Base-by-base conservation (phyloP, 805 yeast species). In the Candida pini region DNA sequence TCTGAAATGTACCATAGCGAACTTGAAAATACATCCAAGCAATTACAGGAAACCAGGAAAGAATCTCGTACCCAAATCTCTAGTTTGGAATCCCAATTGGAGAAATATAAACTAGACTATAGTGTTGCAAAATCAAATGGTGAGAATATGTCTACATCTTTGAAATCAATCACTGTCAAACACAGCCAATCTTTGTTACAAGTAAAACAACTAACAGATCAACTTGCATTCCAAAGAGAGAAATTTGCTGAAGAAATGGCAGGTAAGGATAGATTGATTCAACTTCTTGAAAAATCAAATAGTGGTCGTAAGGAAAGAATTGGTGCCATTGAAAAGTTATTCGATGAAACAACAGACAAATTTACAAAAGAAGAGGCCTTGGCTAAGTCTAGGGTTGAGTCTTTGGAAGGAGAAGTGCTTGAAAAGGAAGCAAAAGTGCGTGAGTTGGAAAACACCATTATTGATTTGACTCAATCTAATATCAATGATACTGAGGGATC, bases 241-340 rank as follows among this genome's bases (percentile, higher is more conserved):
- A 72, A 68, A 24, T 76, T 75, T 47, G 44, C 69, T 14, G 68
- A 69, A 21, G 88, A 81, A 49, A 69, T 78, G 58, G 54, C 73
- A 2, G 58, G 74, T 29, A 85, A 81, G 53, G 79, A 79, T 32
- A 75, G 82, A 32, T 56, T 79, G 25, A 62, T 75, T 5, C 75
- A 71, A 28, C 59, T 83, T 13, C 63, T 80, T 35, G 76, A 78
- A 33, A 70, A 66, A 32, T 58, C 76, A 0, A 67, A 74, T 6
- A 63, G 64, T 3, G 81, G 78, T 34, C 65, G 77, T 15, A 61
- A 65, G 29, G 56, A 57, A 3, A 65, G 89, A 36, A 67, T 82
- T 7, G 49, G 54, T 1, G 73, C 75, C 33, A 58, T 83, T 16
- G 86, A 81, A 40, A 43, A 45, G 1, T 62, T 68, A 26, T 56